Conservation (phyloP, 2,329 filamentous ascomycete genomes). For the Talaromyces sp. region DNA sequence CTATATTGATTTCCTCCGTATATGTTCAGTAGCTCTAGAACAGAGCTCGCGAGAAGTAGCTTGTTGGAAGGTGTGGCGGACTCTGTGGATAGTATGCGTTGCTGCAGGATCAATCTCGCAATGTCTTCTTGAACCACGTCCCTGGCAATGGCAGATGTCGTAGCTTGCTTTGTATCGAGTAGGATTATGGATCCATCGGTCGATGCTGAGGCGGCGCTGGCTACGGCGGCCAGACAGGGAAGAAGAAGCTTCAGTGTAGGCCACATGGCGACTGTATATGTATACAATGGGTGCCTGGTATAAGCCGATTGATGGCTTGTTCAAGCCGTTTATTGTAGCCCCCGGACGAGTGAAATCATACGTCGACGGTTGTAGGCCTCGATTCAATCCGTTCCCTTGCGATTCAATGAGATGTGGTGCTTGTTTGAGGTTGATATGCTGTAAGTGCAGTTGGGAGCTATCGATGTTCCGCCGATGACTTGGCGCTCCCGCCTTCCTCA, state of each 20-base stretch:
- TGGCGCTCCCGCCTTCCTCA: not conserved
- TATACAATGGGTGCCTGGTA: not conserved
- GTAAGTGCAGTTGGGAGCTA: not conserved
- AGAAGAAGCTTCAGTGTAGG: slow-evolving; percentile 27
- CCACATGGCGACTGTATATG: slow-evolving; percentile 25
- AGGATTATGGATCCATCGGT: slow-evolving; percentile 35
- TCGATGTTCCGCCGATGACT: slow-evolving; percentile 2
- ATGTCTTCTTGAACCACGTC: slow-evolving; percentile 27
- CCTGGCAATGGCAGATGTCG: slow-evolving; percentile 7
- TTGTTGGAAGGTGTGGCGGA: slow-evolving; percentile 34
- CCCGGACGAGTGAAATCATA: not conserved
- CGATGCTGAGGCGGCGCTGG: slow-evolving; percentile 26
- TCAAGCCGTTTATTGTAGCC: slow-evolving; percentile 4
- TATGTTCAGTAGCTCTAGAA: slow-evolving; percentile 56
- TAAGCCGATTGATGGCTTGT: slow-evolving; percentile 9
- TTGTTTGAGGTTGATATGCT: not conserved
- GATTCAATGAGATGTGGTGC: not conserved
- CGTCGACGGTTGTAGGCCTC: not conserved
- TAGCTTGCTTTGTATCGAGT: slow-evolving; percentile 23
- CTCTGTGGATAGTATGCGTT: slow-evolving; percentile 51
- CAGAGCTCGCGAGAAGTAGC: slow-evolving; percentile 43
- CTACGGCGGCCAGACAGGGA: slow-evolving; percentile 25
- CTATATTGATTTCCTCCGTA: slow-evolving; percentile 55
- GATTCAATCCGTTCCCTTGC: not conserved
- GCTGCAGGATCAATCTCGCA: slow-evolving; percentile 40